Percentiles rank a stretch among this genome's conserved stretches.
Conservation (phyloP, 352 stramenopile genomes). For the Globisporangium irregulare region DNA sequence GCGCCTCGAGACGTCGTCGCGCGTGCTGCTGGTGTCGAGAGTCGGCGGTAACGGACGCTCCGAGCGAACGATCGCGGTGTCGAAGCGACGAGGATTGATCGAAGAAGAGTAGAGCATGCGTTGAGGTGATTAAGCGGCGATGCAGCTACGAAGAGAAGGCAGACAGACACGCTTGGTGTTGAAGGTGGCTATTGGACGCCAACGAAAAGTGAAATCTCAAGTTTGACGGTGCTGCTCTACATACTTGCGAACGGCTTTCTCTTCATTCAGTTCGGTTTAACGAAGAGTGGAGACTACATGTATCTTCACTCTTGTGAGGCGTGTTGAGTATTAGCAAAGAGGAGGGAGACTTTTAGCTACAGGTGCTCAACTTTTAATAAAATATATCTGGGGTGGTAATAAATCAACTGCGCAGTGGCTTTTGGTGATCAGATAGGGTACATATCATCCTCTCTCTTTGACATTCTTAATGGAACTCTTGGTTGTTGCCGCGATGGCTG, state of each 20-base stretch:
- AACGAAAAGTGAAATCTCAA: background rate
- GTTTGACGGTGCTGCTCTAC: background rate
- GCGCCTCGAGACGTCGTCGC: constrained; percentile 47
- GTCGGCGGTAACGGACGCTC: constrained; percentile 28
- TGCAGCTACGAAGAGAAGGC: background rate
- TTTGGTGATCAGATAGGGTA: background rate
- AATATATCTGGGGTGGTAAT: constrained; percentile 12
- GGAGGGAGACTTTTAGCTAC: background rate
- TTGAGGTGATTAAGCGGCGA: background rate
- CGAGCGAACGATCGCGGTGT: constrained; percentile 65
- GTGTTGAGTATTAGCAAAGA: background rate
- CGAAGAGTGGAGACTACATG: background rate
- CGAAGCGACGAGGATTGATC: constrained; percentile 31
- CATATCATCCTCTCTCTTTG: background rate
- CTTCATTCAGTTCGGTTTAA: background rate
- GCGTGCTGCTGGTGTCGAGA: constrained; percentile 60
- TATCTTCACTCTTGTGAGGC: background rate
- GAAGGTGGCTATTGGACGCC: background rate
- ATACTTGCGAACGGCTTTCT: background rate
- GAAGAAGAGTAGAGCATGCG: constrained; percentile 25
- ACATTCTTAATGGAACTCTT: constrained; percentile 17
- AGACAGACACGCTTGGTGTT: background rate
- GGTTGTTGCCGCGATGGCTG: constrained; percentile 20
- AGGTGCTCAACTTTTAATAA: constrained; percentile 10
- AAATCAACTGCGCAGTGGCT: constrained; percentile 8